These are phyloP conservation scores for Aspergillus terreus DNA, from an alignment of 2,329 filamentous ascomycete genomes.

Conservation along the genomic window DNA sequence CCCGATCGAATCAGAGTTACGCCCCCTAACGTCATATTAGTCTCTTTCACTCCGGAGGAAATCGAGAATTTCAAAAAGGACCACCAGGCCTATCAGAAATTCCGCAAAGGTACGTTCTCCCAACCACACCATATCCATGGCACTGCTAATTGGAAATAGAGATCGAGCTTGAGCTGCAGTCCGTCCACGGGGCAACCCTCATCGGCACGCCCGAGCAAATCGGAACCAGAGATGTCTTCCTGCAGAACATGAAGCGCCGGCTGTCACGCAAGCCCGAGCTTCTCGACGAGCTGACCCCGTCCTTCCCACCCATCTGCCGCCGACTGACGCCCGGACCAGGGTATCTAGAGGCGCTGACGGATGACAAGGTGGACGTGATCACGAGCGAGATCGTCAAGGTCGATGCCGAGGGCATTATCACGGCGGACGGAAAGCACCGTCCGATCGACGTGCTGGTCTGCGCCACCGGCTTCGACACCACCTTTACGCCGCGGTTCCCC, in stretches of 20 bases:
- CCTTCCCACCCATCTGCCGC: conserved; percentile 15
- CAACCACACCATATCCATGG: background rate
- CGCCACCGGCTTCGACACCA: conserved; percentile 38
- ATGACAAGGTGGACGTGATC: conserved; percentile 31
- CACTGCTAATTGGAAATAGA: conserved; percentile 15
- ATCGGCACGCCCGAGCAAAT: conserved; percentile 26
- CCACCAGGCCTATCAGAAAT: conserved; percentile 27
- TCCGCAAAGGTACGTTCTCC: conserved; percentile 27
- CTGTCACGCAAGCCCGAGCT: conserved; percentile 33
- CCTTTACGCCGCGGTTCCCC: conserved; percentile 31
- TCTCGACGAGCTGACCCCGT: conserved; percentile 35
- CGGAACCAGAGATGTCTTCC: conserved; percentile 19
- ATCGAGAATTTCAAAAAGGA: conserved; percentile 30
- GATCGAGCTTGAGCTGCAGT: conserved; percentile 31
- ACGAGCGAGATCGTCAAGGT: conserved; percentile 49
- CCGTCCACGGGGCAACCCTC: conserved; percentile 26
- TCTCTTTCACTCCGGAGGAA: conserved; percentile 29
- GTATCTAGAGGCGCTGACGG: background rate
- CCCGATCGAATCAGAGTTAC: background rate
- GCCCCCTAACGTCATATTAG: conserved; percentile 12
- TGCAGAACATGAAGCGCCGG: conserved; percentile 32
- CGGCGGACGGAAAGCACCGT: conserved; percentile 31
- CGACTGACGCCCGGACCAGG: background rate
- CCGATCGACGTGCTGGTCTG: conserved; percentile 34
- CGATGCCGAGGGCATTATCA: conserved; percentile 29